These are phyloP conservation scores for Yamadazyma akitaensis DNA, from an alignment of 805 yeast genomes.

Conservation along the genomic window DNA sequence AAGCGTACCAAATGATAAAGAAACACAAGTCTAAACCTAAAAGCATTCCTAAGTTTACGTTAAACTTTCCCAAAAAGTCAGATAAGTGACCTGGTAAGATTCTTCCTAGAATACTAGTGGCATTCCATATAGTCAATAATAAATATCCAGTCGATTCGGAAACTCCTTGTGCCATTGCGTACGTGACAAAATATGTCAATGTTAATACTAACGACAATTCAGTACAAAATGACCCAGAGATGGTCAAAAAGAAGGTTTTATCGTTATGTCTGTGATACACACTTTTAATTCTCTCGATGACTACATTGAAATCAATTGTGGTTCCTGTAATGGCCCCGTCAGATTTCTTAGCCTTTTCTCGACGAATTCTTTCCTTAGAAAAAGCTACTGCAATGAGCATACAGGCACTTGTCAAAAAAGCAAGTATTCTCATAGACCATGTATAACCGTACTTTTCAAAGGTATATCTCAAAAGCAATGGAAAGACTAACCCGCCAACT, in stretches of 20 bases:
- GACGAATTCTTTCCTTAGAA: slow-evolving; percentile 25
- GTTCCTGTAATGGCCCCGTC: neutral
- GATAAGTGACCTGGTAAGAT: slow-evolving; percentile 53
- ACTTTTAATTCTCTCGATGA: neutral
- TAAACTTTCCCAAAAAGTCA: slow-evolving; percentile 54
- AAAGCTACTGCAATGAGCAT: slow-evolving; percentile 22
- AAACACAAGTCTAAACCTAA: slow-evolving; percentile 21
- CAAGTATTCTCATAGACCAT: slow-evolving; percentile 56
- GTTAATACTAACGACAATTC: slow-evolving; percentile 54
- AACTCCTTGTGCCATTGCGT: slow-evolving; percentile 50
- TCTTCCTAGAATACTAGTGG: slow-evolving; percentile 50
- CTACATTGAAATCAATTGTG: neutral
- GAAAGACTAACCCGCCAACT: slow-evolving; percentile 61
- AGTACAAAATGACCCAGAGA: slow-evolving; percentile 34
- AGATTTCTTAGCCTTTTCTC: slow-evolving; percentile 4
- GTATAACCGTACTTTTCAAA: slow-evolving; percentile 48
- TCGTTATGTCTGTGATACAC: slow-evolving; percentile 9
- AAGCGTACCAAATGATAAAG: slow-evolving; percentile 32
- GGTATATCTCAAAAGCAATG: slow-evolving; percentile 48
- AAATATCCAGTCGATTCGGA: slow-evolving; percentile 41
- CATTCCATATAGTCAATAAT: slow-evolving; percentile 46
- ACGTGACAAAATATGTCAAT: slow-evolving; percentile 55
- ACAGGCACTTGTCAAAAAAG: slow-evolving; percentile 27
- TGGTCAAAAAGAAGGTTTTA: slow-evolving; percentile 22
- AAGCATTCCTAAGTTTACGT: slow-evolving; percentile 36